Evolutionary conservation across 805 yeast species (phyloP), one percentile per base, ranked within the genome.

Genomic region (Yamadazyma nakazawae): DNA sequence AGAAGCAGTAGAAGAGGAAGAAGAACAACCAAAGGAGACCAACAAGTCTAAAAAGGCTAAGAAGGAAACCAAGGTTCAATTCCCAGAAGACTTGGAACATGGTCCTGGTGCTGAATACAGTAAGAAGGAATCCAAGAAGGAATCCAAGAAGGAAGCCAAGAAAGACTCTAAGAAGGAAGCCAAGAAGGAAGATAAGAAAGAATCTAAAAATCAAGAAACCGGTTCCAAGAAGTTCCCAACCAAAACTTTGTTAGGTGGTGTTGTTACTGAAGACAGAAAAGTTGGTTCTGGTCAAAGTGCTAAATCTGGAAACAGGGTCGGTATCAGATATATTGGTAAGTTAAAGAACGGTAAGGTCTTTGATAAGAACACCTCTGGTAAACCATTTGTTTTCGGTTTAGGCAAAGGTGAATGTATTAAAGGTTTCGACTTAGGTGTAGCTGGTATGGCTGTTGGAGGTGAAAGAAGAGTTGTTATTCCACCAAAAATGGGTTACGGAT

Each of bases 351-450:
- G 98, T 59, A 88, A 88, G 68, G 90, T 88, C 42, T 94, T 94
- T 57, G 99, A 94, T 80, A 91, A 92, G 72, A 94, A 94, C 83
- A 89, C 96, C 58, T 79, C 84, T 55, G 99, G 99, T 62, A 92
- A 89, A 77, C 99, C 99, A 63, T 94, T 94, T 70, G 71, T 73
- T 54, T 94, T 94, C 73, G 81, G 80, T 53, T 80, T 94, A 59
- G 99, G 99, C 62, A 87, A 85, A 68, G 99, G 98, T 65, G 99
- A 94, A 74, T 97, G 96, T 58, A 94, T 94, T 78, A 88, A 88
- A 71, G 99, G 98, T 55, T 94, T 96, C 88, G 99, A 94, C 67
- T 80, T 92, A 62, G 99, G 99, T 79, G 94, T 94, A 60, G 90
- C 92, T 49, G 98, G 98, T 67, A 91, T 94, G 97, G 83, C 96